Conservation (phyloP, 1,284 basidiomycete genomes). For the Ganoderma lucidum region DNA sequence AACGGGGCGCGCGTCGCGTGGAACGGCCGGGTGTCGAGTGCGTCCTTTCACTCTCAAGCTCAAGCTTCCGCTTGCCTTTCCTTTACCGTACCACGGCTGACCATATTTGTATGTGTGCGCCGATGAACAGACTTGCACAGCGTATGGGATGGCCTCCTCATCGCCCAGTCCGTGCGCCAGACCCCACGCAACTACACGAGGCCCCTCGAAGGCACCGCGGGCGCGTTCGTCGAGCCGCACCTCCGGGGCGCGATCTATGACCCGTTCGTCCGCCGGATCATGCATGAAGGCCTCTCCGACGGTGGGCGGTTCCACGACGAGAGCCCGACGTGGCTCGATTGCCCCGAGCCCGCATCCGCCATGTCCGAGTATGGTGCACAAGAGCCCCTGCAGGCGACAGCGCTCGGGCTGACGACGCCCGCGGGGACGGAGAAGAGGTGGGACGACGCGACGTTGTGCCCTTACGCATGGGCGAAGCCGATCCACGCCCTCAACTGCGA, state of each 20-base stretch:
- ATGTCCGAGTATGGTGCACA: constrained; percentile 21
- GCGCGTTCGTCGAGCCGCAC: constrained; percentile 71
- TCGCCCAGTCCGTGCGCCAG: constrained; percentile 82
- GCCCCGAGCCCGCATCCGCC: constrained; percentile 52
- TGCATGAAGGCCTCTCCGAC: constrained; percentile 80
- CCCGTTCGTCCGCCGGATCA: constrained; percentile 85
- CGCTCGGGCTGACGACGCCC: constrained; percentile 29
- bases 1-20: constrained; percentile 80
- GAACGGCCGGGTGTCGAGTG: constrained; percentile 73
- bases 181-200: constrained; percentile 78
- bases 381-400: constrained; percentile 22
- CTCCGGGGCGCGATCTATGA: constrained; percentile 88
- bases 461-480: constrained; percentile 76
- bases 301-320: constrained; percentile 66
- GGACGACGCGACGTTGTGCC: constrained; percentile 77
- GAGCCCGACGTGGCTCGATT: constrained; percentile 68
- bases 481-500: constrained; percentile 81
- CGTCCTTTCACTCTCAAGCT: constrained; percentile 36
- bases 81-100: not conserved
- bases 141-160: constrained; percentile 85
- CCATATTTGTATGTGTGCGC: not conserved
- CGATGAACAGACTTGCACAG: constrained; percentile 75
- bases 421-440: constrained; percentile 29
- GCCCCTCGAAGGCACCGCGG: constrained; percentile 56
- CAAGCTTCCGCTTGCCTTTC: not conserved